phyloP scores from a whole-genome alignment of 371 early-diverging fungal species.

The Lichtheimia hyalospora region DNA sequence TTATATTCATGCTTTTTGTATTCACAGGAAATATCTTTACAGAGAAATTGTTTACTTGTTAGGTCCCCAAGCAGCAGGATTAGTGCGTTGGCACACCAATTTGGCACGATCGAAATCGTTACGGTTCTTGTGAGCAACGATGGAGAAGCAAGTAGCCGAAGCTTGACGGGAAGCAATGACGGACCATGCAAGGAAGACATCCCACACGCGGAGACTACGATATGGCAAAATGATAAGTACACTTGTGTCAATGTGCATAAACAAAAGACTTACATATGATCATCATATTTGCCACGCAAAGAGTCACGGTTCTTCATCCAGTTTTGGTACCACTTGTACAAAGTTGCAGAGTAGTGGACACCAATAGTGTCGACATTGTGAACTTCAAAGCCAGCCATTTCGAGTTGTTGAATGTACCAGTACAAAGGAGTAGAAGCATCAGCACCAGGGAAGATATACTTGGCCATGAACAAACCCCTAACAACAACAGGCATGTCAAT shows the following conservation, averaged over 20 bases:
- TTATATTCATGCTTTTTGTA: no score
- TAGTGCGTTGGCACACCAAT: constrained; percentile 54
- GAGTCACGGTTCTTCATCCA: constrained; percentile 92
- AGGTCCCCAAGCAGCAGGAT: constrained; percentile 24
- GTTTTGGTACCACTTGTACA: constrained; percentile 95
- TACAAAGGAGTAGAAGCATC: constrained; percentile 95
- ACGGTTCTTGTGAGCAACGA: constrained; percentile 94
- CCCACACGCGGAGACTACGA: constrained; percentile 72
- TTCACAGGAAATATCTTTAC: no score
- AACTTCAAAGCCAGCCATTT: constrained; percentile 92
- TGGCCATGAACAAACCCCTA: constrained; percentile 95
- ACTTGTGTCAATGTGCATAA: no score
- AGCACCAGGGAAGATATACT: constrained; percentile 98
- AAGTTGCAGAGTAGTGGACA: constrained; percentile 96
- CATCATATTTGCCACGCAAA: constrained; percentile 84
- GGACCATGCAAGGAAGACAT: constrained; percentile 97
- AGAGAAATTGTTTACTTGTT: no score
- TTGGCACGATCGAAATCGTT: constrained; percentile 87
- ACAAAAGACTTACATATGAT: constrained; percentile 64
- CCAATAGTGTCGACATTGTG: constrained; percentile 89
- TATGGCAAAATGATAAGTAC: background rate
- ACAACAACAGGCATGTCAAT: constrained; percentile 28
- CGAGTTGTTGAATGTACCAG: constrained; percentile 91
- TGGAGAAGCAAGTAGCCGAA: constrained; percentile 94
- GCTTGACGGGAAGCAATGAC: constrained; percentile 94